These are phyloP conservation scores for Cystofilobasidium macerans DNA, from an alignment of 768 basidiomycete species.

Conservation along the genomic window DNA sequence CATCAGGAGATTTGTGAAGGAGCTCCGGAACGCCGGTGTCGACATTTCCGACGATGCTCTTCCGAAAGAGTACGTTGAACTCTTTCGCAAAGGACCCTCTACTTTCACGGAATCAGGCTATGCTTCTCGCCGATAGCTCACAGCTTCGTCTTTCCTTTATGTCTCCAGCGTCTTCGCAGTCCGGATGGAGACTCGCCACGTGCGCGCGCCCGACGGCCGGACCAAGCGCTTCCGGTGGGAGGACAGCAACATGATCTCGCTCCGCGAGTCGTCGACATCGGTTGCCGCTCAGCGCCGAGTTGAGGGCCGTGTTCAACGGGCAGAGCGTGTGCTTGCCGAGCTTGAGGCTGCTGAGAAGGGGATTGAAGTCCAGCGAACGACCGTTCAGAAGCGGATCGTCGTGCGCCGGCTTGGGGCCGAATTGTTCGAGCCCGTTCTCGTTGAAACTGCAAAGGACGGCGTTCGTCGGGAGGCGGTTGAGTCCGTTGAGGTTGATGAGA, in stretches of 20 bases:
- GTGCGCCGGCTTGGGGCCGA: not conserved
- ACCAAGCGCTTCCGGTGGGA: not conserved
- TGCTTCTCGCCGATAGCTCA: too few relatives aligned
- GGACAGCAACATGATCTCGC: not conserved
- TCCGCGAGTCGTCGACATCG: not conserved
- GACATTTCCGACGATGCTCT: too few relatives aligned
- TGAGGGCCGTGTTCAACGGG: not conserved
- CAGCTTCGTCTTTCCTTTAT: not conserved
- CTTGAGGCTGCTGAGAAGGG: not conserved
- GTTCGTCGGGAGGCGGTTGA: too few relatives aligned
- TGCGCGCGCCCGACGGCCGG: not conserved
- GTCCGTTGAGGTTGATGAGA: not conserved
- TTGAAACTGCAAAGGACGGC: not conserved
- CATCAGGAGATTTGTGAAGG: too few relatives aligned
- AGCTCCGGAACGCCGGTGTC: too few relatives aligned
- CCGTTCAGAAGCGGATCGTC: not conserved
- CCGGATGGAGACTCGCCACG: not conserved
- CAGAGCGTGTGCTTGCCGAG: not conserved
- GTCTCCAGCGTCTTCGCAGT: not conserved
- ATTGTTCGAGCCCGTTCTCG: not conserved
- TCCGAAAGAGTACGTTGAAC: too few relatives aligned
- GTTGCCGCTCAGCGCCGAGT: not conserved
- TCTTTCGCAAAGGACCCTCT: too few relatives aligned
- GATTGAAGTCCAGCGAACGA: not conserved
- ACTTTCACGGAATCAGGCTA: too few relatives aligned